Conservation (phyloP, 2,329 filamentous ascomycete genomes). For the Zelopaecilomyces penicillatus region DNA sequence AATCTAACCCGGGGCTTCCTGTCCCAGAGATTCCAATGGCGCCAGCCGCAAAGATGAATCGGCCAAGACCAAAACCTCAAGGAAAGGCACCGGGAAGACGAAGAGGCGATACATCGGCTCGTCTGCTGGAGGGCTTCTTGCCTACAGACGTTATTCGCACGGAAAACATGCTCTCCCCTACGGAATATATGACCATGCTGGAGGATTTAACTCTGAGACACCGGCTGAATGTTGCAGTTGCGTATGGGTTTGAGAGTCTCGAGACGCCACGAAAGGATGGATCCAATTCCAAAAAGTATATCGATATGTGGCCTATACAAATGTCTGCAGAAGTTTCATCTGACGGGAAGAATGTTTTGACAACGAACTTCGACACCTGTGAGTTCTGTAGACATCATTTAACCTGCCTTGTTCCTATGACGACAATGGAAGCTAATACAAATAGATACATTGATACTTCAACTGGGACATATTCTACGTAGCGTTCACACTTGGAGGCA, state of each 20-base stretch:
- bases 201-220: constrained; percentile 72
- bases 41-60: constrained; percentile 23
- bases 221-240: constrained; percentile 77
- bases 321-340: constrained; percentile 78
- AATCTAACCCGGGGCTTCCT: constrained; percentile 46
- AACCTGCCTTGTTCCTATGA: background rate
- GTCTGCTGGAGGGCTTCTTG: constrained; percentile 48
- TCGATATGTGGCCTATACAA: constrained; percentile 87
- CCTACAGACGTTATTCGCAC: constrained; percentile 63
- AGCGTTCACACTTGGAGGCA: constrained; percentile 76
- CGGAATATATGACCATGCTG: constrained; percentile 71
- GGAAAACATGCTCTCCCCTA: constrained; percentile 59
- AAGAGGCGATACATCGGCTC: constrained; percentile 46
- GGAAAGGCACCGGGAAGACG: constrained; percentile 27
- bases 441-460: constrained; percentile 65
- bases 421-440: background rate
- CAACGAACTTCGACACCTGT: constrained; percentile 88
- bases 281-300: constrained; percentile 61
- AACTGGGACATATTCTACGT: constrained; percentile 75
- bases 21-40: constrained; percentile 42
- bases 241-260: constrained; percentile 69
- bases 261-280: constrained; percentile 59
- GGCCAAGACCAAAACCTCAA: constrained; percentile 19
- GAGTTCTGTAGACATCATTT: constrained; percentile 24
- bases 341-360: constrained; percentile 60